These are phyloP conservation scores for Penicillium chermesinum DNA, from an alignment of 495 filamentous ascomycete genomes.

Conservation along the genomic window DNA sequence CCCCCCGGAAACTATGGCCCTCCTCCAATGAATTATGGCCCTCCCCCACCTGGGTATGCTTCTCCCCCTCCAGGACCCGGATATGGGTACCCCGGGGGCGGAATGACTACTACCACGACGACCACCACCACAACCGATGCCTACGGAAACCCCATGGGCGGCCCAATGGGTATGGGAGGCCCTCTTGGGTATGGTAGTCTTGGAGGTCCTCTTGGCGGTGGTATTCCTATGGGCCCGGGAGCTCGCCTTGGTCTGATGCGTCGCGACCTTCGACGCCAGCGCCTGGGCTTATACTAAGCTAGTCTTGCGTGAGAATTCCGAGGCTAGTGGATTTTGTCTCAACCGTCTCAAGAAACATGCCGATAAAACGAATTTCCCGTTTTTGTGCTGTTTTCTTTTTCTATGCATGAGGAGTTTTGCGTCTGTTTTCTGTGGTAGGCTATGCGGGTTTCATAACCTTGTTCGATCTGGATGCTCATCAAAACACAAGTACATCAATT, in stretches of 20 bases:
- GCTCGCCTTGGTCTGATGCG: neutral
- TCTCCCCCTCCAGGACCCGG: constrained; percentile 1
- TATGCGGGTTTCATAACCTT: too few relatives aligned
- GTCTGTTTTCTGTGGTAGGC: too few relatives aligned
- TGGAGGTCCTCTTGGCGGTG: neutral
- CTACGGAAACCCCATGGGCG: neutral
- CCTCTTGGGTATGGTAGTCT: neutral
- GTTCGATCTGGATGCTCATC: too few relatives aligned
- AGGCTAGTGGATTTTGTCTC: too few relatives aligned
- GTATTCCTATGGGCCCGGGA: neutral
- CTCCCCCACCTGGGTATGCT: neutral
- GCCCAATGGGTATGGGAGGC: too few relatives aligned
- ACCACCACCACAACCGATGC: neutral
- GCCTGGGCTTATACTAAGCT: neutral
- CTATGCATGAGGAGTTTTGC: too few relatives aligned
- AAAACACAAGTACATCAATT: too few relatives aligned
- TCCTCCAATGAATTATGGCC: too few relatives aligned
- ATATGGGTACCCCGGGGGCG: neutral
- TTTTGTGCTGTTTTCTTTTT: too few relatives aligned
- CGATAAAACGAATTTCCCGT: neutral
- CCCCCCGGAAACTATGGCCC: too few relatives aligned
- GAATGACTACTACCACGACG: neutral
- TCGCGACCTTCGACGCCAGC: neutral
- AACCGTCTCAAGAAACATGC: neutral
- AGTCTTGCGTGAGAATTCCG: too few relatives aligned